A percentile compares a stretch with the other conserved stretches of the same genome.
These are phyloP conservation scores for Nicotiana rustica DNA, from an alignment of 305 asterid genomes.

Conservation along the genomic window DNA sequence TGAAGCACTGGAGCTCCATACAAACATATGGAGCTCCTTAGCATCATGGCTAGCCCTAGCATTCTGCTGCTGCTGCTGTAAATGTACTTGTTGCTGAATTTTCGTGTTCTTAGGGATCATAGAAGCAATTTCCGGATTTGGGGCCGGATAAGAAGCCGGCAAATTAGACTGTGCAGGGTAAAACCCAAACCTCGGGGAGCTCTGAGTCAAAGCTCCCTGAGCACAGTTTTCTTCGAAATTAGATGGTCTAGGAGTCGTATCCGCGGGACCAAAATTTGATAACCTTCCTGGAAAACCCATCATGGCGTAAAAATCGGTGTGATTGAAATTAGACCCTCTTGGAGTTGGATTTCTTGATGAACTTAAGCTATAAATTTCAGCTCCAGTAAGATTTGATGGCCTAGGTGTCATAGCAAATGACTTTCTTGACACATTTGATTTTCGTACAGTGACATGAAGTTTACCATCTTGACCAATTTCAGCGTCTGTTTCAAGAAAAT, in stretches of 20 bases:
- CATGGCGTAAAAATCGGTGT: conserved; percentile 37
- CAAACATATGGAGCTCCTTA: conserved; percentile 96
- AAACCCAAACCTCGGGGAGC: conserved; percentile 77
- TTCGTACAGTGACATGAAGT: conserved; percentile 65
- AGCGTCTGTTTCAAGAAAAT: conserved; percentile 90
- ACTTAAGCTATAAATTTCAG: conserved; percentile 39
- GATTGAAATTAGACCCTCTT: conserved; percentile 47
- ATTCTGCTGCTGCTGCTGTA: conserved; percentile 39
- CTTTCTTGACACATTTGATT: conserved; percentile 85
- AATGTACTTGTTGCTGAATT: conserved; percentile 32
- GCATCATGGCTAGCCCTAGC: conserved; percentile 69
- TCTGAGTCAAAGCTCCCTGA: conserved; percentile 51
- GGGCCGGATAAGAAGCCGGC: conserved; percentile 79
- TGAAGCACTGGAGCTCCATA: conserved; percentile 96
- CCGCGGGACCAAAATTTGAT: conserved; percentile 48
- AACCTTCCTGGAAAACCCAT: conserved; percentile 65
- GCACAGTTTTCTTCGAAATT: conserved; percentile 83
- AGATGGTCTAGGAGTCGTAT: conserved; percentile 85
- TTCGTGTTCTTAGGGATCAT: conserved; percentile 54
- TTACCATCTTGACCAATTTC: conserved; percentile 44
- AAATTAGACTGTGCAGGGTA: conserved; percentile 50
- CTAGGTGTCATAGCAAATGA: conserved; percentile 52
- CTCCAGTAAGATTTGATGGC: conserved; percentile 41
- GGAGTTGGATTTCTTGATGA: conserved; percentile 44
- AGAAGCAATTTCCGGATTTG: conserved; percentile 85